Base-by-base conservation (phyloP, 176 grass and related monocot species). In the Microstegium vimineum region DNA sequence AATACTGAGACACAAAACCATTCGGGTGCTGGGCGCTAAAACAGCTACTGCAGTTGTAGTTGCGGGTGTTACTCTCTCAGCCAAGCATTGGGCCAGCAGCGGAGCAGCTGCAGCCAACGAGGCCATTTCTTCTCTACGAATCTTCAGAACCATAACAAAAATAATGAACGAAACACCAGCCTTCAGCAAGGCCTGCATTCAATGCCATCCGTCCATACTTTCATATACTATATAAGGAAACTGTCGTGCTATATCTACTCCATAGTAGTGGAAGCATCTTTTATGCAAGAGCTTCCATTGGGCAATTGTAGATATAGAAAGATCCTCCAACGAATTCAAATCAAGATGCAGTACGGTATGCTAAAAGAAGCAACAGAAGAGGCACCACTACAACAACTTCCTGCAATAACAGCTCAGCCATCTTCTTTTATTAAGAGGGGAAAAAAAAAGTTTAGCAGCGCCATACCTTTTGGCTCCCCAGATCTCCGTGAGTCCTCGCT, bases 401-500 rank as follows among this genome's bases (percentile, higher is more conserved):
- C 68, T 41, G 57, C 52, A 78, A 78, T 13, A 77, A 77, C 14
- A 56, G 27, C 8, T 36, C 70, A 61, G 59, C 59, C 59, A 74
- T 28, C 60, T 62, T n/a, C n/a, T 41, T 36, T 62, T 27, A 61
- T 13, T 26, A 8, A n/a, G n/a, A n/a, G n/a, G 4, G 2, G n/a
- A n/a, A n/a, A 60, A 54, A 12, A 60, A 26, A 4, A 2, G 41
- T n/a, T 5, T 23, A 42, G 26, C 16, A 40, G 18, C 33, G 36
- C 88, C 88, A 78, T 52, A 90, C 88, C 88, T 90, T 78, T 86
- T 57, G 74, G 49, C 26, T 90, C 83, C 59, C 79, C 60, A 49
- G 88, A 86, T 68, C 74, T 86, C 17, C 36, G 59, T 16, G 88
- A 86, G 57, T 90, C 79, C 60, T 86, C 88, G 79, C 88, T 90